Percentiles rank a stretch among this genome's conserved stretches.
These are phyloP conservation scores for Raffaelea ambrosiae DNA, from an alignment of 2,329 filamentous ascomycete species.

Conservation along the genomic window DNA sequence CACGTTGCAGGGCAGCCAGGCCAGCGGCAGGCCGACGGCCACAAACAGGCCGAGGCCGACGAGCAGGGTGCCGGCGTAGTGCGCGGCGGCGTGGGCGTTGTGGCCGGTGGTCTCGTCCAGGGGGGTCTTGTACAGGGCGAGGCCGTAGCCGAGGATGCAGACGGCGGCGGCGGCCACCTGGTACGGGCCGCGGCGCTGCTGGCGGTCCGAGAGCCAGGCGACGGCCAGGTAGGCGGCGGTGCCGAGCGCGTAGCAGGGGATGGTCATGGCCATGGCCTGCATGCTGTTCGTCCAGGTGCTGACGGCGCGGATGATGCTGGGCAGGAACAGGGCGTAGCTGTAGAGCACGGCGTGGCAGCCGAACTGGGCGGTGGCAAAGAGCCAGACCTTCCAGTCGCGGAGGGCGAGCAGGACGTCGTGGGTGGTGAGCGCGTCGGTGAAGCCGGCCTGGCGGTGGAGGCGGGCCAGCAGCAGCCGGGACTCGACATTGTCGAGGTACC, in stretches of 20 bases:
- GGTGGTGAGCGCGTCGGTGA: conserved; percentile 39
- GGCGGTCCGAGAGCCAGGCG: conserved; percentile 59
- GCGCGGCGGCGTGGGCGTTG: conserved; percentile 45
- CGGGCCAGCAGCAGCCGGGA: not conserved
- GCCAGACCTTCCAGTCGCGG: conserved; percentile 68
- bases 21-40: conserved; percentile 44
- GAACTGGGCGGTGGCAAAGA: conserved; percentile 62
- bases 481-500: not conserved
- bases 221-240: conserved; percentile 59
- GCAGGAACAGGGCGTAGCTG: conserved; percentile 65
- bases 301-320: conserved; percentile 67
- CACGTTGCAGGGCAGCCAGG: conserved; percentile 57
- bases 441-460: conserved; percentile 33
- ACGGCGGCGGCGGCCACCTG: conserved; percentile 38
- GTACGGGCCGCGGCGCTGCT: conserved; percentile 55
- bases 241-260: conserved; percentile 68
- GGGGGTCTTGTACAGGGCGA: conserved; percentile 44
- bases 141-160: conserved; percentile 49
- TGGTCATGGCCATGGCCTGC: conserved; percentile 66
- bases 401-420: conserved; percentile 58
- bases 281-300: conserved; percentile 46
- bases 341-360: conserved; percentile 71
- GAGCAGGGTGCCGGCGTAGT: conserved; percentile 62
- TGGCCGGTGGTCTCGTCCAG: too few species aligned
- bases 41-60: conserved; percentile 64